phyloP scores from a whole-genome alignment of 306 rosid genomes.

The Dicorynia guianensis region DNA sequence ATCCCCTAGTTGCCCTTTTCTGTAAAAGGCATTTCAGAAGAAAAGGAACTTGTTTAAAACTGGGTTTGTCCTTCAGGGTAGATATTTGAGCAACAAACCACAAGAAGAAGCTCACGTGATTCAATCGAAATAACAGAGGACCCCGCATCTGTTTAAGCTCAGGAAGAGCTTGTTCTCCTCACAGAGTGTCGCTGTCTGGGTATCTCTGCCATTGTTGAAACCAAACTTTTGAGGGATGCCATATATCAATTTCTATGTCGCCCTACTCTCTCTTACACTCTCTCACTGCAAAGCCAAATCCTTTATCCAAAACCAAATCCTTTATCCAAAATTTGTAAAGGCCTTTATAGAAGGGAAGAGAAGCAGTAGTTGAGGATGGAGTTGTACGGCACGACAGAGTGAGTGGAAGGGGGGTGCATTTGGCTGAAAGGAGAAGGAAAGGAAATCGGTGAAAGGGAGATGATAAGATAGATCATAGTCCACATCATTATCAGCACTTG shows the following conservation, averaged over 20 bases:
- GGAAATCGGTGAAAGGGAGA: neutral
- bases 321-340: neutral
- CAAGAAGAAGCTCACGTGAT: slow-evolving; percentile 61
- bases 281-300: neutral
- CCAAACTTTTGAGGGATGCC: neutral
- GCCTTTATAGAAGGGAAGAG: neutral
- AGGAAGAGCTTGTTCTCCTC: slow-evolving; percentile 1
- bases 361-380: neutral
- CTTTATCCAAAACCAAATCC: neutral
- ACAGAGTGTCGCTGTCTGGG: neutral
- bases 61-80: slow-evolving; percentile 34
- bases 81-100: slow-evolving; percentile 36
- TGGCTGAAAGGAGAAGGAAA: neutral
- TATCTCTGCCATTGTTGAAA: slow-evolving; percentile 21
- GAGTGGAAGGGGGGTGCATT: slow-evolving; percentile 4
- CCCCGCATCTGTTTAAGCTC: slow-evolving; percentile 15
- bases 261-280: neutral
- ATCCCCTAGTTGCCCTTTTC: slow-evolving; percentile 39
- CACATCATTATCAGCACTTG: slow-evolving; percentile 21
- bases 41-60: slow-evolving; percentile 36
- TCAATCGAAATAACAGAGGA: slow-evolving; percentile 27
- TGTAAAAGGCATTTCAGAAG: slow-evolving; percentile 29
- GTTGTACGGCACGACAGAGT: neutral
- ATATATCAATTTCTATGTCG: neutral
- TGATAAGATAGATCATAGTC: slow-evolving; percentile 31